Percentiles rank a stretch among this genome's conserved stretches.
Evolutionary conservation across 2,329 filamentous ascomycete species (phyloP).

Genomic region (Keithomyces neogunnii): DNA sequence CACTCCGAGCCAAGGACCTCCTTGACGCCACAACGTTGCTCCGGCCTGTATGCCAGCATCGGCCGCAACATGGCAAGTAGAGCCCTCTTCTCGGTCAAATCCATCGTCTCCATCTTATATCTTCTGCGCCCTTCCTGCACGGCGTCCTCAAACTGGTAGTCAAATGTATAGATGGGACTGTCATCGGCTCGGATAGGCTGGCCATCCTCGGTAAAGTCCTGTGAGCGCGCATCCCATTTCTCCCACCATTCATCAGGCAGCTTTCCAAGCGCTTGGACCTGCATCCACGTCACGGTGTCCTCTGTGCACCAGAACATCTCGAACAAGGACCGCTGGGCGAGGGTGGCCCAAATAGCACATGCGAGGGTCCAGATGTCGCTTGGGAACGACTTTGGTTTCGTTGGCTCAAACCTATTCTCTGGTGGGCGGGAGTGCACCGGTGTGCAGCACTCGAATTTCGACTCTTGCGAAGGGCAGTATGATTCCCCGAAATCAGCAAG

Average conservation of each 20-base stretch:
- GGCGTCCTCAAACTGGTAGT: neutral
- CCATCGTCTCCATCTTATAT: neutral
- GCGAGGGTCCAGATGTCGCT: slow-evolving; percentile 15
- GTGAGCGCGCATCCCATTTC: neutral
- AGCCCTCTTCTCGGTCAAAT: neutral
- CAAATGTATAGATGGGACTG: neutral
- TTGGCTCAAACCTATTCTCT: slow-evolving; percentile 12
- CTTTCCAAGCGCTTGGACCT: neutral
- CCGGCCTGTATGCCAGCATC: neutral
- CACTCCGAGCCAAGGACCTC: neutral
- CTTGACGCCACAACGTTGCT: neutral
- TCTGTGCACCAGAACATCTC: slow-evolving; percentile 2
- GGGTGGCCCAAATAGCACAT: slow-evolving; percentile 13
- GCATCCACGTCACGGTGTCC: neutral
- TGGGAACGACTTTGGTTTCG: slow-evolving; percentile 11
- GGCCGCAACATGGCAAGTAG: neutral
- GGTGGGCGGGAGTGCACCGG: slow-evolving; percentile 13
- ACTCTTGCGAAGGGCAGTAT: slow-evolving; percentile 10
- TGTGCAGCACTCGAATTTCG: slow-evolving; percentile 12
- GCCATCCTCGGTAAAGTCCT: neutral
- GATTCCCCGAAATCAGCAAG: slow-evolving; percentile 15
- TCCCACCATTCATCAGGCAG: neutral
- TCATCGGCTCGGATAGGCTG: neutral
- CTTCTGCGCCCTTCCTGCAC: neutral
- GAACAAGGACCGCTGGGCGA: slow-evolving; percentile 13